Evolutionary conservation across 768 basidiomycete genomes (phyloP).

Genomic region (Calocybe indica): DNA sequence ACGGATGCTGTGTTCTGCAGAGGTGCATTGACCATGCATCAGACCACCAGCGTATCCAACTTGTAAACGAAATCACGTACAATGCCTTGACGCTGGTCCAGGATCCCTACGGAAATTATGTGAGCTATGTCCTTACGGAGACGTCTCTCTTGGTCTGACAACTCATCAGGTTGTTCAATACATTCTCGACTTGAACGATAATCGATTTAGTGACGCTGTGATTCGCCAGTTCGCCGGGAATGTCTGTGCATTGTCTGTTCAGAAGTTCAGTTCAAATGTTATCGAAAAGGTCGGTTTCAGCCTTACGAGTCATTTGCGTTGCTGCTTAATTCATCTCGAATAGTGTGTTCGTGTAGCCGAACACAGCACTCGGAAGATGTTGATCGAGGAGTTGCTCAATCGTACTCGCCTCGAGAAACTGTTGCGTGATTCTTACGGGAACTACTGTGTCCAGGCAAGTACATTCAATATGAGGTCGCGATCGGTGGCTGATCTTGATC

Average conservation of each 20-base stretch:
- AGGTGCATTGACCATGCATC: constrained; percentile 98
- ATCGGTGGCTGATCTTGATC: constrained; percentile 7
- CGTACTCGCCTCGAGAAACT: constrained; percentile 93
- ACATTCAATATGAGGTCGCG: neutral
- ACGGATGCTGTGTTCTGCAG: constrained; percentile 98
- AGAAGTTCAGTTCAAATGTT: constrained; percentile 99
- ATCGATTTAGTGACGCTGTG: constrained; percentile 94
- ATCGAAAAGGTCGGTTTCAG: constrained; percentile 74
- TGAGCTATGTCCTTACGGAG: constrained; percentile 25
- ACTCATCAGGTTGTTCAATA: constrained; percentile 86
- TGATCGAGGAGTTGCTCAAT: constrained; percentile 94
- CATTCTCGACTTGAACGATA: constrained; percentile 96
- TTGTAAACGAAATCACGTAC: constrained; percentile 98
- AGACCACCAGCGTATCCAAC: constrained; percentile 89
- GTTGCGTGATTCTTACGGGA: constrained; percentile 92
- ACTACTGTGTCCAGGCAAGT: constrained; percentile 86
- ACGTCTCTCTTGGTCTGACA: neutral
- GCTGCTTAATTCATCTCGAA: constrained; percentile 2
- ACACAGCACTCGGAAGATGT: constrained; percentile 86
- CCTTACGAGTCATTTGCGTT: neutral
- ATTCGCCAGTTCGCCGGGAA: constrained; percentile 98
- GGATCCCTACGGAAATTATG: constrained; percentile 94
- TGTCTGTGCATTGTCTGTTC: constrained; percentile 94
- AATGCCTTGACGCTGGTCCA: constrained; percentile 97
- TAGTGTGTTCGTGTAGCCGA: constrained; percentile 92